Evolutionary conservation across 257 asterid genomes (phyloP), one percentile per base, ranked within the genome.

Genomic region (Scutellaria minor): DNA sequence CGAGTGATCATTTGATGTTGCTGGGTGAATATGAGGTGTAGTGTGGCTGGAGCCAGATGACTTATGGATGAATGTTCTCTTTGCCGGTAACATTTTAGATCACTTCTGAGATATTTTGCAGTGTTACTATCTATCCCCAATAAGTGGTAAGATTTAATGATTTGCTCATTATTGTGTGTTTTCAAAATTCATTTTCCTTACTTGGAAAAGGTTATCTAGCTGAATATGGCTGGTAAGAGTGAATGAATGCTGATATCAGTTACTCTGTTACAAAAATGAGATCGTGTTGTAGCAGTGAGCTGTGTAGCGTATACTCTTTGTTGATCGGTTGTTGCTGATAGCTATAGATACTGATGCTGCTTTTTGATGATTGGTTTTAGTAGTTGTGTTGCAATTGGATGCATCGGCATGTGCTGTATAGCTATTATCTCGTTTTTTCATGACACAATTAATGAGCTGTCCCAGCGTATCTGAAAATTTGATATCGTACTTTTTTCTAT

Each of bases 281-380:
- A 64, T 80, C 73, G 85, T 80, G 37, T 82, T 84, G 82, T 87
- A 63, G 89, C 85, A 61, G 76, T 70, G 83, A 78, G 70, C 77
- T 71, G 83, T 24, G 35, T 79, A 68, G 78, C 83, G 31, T 71
- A 64, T 81, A 44, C 69, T 53, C 73, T 66, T 66, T 62, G 85
- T 84, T 54, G 87, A 84, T 83, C 71, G 72, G 81, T 77, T 78
- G 66, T 85, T 77, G 86, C 82, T 72, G 92, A 73, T 77, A 72
- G 72, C 77, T 58, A 42, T 83, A 62, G 80, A 83, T 76, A 79
- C 79, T 75, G 87, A 64, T 75, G 85, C 79, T 66, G 78, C 79
- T 61, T 73, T 57, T 83, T 78, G 81, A 80, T 83, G 78, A 79
- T 37, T 65, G 75, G 52, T 71, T 80, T 54, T 80, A 73, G 83